Percentiles rank a stretch among this genome's conserved stretches.
Evolutionary conservation across 371 early-diverging fungal species (phyloP).

Genomic region (Rhizopus delemar): DNA sequence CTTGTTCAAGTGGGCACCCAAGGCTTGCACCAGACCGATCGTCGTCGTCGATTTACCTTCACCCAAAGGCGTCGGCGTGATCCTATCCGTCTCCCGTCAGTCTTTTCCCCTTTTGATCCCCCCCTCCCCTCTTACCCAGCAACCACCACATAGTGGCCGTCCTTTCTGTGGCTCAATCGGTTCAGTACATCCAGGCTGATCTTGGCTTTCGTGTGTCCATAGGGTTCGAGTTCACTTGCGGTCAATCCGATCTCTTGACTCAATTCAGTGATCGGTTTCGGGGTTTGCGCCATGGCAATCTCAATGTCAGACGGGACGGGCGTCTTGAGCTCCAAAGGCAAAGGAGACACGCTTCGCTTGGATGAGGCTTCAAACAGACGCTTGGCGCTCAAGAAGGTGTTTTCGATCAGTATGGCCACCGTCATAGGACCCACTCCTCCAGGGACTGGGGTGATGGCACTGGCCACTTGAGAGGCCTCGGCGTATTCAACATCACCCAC

Average conservation of each 20-base stretch:
- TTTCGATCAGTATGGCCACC: constrained; percentile 91
- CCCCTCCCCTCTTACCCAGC: constrained; percentile 84
- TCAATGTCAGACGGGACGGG: constrained; percentile 94
- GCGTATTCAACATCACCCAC: constrained; percentile 93
- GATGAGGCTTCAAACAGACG: constrained; percentile 57
- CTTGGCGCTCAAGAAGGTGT: constrained; percentile 78
- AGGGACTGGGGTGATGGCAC: constrained; percentile 91
- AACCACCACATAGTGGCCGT: constrained; percentile 94
- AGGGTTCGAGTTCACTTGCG: constrained; percentile 78
- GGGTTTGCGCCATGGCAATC: constrained; percentile 85
- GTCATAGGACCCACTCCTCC: constrained; percentile 98
- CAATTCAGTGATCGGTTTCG: constrained; percentile 80
- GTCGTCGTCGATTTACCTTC: constrained; percentile 98
- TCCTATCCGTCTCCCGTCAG: constrained; percentile 44
- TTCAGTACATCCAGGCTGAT: constrained; percentile 80
- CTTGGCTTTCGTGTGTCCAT: constrained; percentile 91
- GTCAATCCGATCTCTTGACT: constrained; percentile 82
- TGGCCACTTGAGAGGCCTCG: constrained; percentile 66
- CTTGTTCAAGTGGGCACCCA: constrained; percentile 89
- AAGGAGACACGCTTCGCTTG: constrained; percentile 60
- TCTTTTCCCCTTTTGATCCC: not conserved
- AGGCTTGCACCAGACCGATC: constrained; percentile 91
- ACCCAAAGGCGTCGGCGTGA: constrained; percentile 96
- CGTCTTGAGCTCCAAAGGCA: constrained; percentile 61
- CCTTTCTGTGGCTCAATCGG: constrained; percentile 72